Base-by-base conservation (phyloP, 495 filamentous ascomycete genomes). In the Physcia stellaris region DNA sequence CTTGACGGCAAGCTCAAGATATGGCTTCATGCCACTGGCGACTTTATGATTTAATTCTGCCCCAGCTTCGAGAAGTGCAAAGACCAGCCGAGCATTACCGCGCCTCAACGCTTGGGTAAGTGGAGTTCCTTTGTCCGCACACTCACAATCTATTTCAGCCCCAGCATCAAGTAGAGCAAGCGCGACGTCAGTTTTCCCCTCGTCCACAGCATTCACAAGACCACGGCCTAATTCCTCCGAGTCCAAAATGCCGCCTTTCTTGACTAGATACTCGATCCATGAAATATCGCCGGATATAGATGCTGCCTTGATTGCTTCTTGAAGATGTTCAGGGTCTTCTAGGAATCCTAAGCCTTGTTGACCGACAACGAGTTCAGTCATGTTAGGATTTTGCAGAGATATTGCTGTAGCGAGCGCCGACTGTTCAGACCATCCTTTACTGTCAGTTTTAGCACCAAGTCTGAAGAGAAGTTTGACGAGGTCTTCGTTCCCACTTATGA, bases 321-420 rank as follows among this genome's bases (percentile, higher is more conserved):
- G 10, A 19, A 21, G 12, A 0, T 31, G 15, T 19, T 7, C 1
- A 0, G 1, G 0, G 13, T 19, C 22, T 11, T 39, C 2, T 12
- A 18, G 4, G 12, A 5, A 4, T n/a, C n/a, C n/a, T n/a, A n/a
- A n/a, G 6, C 10, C 37, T 4, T 21, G 18, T 4, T 3, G 16
- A 2, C 4, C 11, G 20, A 1, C 10, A 12, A 39, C 9, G 5
- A 39, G 23, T 10, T 13, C 9, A 18, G 30, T 17, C 0, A 39
- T 5, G 3, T 6, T 4, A n/a, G 9, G 5, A n/a, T 20, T 28
- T 12, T 6, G 24, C 0, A 39, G 1, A 2, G 12, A 0, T 11
- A 30, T 21, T n/a, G 37, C 37, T 39, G 17, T 28, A 21, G 4
- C 24, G 23, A 39, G 24, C 23, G 37, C n/a, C 6, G 37, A 29